These are phyloP conservation scores for Paramecium octaurelia DNA, from an alignment of 73 alveolate species.

Conservation along the genomic window DNA sequence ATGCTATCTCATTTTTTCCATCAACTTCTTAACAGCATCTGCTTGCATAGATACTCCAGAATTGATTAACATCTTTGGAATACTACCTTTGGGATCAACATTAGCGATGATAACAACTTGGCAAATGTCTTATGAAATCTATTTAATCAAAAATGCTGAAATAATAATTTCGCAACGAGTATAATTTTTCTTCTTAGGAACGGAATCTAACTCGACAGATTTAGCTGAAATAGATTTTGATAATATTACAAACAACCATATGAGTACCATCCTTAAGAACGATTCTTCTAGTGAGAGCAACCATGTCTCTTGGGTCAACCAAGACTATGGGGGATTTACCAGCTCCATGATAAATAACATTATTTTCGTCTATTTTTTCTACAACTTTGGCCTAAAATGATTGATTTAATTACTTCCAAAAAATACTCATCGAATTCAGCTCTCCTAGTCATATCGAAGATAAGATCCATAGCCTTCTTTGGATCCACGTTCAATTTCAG, in stretches of 20 bases:
- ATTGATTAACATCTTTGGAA: background rate
- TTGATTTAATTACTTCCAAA: background rate
- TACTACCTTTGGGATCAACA: slow-evolving; percentile 32
- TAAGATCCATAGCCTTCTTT: background rate
- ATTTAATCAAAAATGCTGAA: background rate
- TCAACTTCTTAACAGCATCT: background rate
- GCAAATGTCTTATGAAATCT: background rate
- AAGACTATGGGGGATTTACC: slow-evolving; percentile 12
- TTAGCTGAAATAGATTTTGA: background rate
- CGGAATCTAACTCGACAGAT: background rate
- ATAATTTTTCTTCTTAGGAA: background rate
- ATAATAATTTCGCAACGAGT: background rate
- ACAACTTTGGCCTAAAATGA: background rate
- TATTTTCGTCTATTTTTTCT: background rate
- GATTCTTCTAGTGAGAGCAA: background rate
- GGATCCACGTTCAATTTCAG: background rate
- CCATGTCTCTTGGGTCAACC: slow-evolving; percentile 7
- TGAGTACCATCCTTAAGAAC: background rate
- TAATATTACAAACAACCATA: background rate
- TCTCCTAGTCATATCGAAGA: background rate
- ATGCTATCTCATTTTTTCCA: background rate
- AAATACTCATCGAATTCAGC: background rate
- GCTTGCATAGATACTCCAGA: background rate
- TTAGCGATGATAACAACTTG: background rate
- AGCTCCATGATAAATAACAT: background rate